Percentiles rank a stretch among this genome's conserved stretches.
Evolutionary conservation across 768 basidiomycete species (phyloP).

Genomic region (Cyathus striatus): DNA sequence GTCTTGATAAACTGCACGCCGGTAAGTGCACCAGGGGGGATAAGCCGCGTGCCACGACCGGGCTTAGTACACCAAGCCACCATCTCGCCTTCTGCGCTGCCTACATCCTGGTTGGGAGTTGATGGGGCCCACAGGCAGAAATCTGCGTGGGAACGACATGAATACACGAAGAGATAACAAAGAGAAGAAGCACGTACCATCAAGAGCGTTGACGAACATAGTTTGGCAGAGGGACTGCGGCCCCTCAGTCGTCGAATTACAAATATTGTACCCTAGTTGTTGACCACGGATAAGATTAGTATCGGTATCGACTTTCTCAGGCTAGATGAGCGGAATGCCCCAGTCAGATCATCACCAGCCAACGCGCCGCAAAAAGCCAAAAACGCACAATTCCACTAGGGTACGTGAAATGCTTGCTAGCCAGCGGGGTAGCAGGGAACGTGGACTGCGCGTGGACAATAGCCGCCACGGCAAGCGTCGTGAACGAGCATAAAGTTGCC

Average conservation of each 20-base stretch:
- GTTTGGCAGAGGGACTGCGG: slow-evolving; percentile 61
- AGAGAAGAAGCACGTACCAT: slow-evolving; percentile 17
- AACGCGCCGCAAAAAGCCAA: too few relatives aligned
- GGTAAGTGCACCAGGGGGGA: slow-evolving; percentile 54
- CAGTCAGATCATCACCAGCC: background rate
- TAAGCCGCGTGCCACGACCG: slow-evolving; percentile 62
- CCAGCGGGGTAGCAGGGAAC: background rate
- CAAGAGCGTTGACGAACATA: slow-evolving; percentile 46
- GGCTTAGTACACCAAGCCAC: slow-evolving; percentile 73
- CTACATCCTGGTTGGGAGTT: slow-evolving; percentile 45
- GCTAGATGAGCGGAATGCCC: slow-evolving; percentile 16
- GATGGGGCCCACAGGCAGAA: slow-evolving; percentile 63
- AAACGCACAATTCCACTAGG: too few relatives aligned
- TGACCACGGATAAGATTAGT: slow-evolving; percentile 26
- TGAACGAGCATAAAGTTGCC: too few relatives aligned
- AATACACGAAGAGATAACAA: background rate
- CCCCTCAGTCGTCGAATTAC: slow-evolving; percentile 63
- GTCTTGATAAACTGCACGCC: slow-evolving; percentile 61
- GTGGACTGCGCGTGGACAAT: background rate
- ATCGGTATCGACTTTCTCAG: slow-evolving; percentile 33
- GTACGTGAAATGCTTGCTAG: background rate
- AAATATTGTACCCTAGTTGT: slow-evolving; percentile 63
- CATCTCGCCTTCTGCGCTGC: slow-evolving; percentile 58
- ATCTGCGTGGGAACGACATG: slow-evolving; percentile 30
- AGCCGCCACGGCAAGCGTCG: background rate